A percentile compares a stretch with the other conserved stretches of the same genome.
Conservation (phyloP, 768 basidiomycete genomes). For the Cystobasidium ongulense region DNA sequence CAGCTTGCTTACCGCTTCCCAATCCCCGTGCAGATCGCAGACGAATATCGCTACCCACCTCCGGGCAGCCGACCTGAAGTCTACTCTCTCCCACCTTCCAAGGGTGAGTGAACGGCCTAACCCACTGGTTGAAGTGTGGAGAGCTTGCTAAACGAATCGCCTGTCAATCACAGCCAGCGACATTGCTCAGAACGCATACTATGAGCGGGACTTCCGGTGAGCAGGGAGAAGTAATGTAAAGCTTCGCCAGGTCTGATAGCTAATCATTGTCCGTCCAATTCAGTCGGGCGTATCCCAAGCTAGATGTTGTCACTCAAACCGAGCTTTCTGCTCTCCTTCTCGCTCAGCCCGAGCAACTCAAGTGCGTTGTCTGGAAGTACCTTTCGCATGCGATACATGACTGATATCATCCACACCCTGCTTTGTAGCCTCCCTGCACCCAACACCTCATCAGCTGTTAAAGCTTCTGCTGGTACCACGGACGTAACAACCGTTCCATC, state of each 20-base stretch:
- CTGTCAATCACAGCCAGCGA: conserved; percentile 10
- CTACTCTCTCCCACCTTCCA: conserved; percentile 18
- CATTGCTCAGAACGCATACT: conserved; percentile 28
- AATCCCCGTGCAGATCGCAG: background rate
- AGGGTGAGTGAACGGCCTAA: background rate
- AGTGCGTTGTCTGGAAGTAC: background rate
- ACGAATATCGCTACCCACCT: conserved; percentile 13
- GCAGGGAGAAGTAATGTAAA: background rate
- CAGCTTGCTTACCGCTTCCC: background rate
- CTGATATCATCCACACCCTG: background rate
- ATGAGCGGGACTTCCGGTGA: conserved; percentile 31
- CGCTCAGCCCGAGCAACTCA: conserved; percentile 26
- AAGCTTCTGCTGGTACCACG: conserved; percentile 13
- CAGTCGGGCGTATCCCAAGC: conserved; percentile 18
- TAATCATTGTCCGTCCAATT: no score
- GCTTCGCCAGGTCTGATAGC: no score
- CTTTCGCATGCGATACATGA: background rate
- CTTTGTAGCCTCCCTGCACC: conserved; percentile 11
- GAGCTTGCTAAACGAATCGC: background rate
- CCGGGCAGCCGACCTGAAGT: conserved; percentile 18
- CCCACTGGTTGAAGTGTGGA: background rate
- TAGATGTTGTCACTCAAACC: conserved; percentile 22
- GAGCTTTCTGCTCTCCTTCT: conserved; percentile 30
- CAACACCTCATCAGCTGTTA: background rate
- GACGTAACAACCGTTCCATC: conserved; percentile 27